Base-by-base conservation (phyloP, 768 basidiomycete genomes). In the Austroboletus festivus region DNA sequence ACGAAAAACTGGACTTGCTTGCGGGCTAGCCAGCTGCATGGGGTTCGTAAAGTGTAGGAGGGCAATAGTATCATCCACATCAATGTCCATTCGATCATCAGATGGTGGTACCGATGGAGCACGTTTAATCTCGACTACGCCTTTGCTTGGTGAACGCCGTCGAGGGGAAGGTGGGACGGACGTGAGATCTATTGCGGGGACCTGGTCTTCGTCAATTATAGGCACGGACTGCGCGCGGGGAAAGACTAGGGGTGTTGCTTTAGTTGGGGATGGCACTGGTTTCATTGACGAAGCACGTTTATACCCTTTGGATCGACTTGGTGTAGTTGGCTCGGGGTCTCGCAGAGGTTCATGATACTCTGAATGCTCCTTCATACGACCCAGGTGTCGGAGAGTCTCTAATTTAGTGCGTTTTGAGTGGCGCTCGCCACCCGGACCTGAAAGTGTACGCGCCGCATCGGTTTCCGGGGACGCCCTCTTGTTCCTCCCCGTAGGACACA, bases 391-490 rank as follows among this genome's bases (percentile, higher is more conserved):
- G 39, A 58, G 48, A 9, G 48, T 51, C 10, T 58, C 65, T 0
- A 65, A 10, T 46, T 65, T 67, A 42, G 47, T 53, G 10, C 65
- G 64, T 51, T 67, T 67, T 18, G 58, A 38, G 39, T 53, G 45
- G 34, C 43, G 67, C 8, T 56, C 38, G 44, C 30, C 40, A 10
- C 47, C 43, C 5, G 51, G 55, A 49, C 50, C 58, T 39, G 53
- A 42, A 48, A 47, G 23, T 7, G 35, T 5, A 42, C 46, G 53
- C 1, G 44, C 38, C 23, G 51, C 20, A n/a, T 58, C 56, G 6
- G 54, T 45, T 26, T 67, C 64, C 9, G 66, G 62, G 3, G 68
- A 67, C n/a, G 47, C 5, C 38, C 68, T 55, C 46, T 70, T 67
- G 58, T 67, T 68, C 40, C 53, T 48, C 19, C 40, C 28, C 16